phyloP scores from a whole-genome alignment of 1,284 basidiomycete species.

The Kwoniella shivajii region DNA sequence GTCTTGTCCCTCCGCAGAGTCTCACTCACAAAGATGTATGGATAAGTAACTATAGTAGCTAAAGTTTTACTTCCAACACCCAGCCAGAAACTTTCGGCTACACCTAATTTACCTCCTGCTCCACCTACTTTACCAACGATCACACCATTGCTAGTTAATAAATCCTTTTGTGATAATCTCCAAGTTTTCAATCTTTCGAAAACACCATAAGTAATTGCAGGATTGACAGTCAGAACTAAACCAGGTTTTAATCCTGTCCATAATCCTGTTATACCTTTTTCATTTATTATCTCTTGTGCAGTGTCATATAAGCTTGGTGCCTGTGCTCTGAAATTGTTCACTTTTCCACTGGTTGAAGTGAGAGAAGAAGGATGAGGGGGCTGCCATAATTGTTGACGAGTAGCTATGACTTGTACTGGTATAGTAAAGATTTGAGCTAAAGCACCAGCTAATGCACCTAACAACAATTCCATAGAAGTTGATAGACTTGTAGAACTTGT shows the following conservation, averaged over 20 bases:
- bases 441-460: slow-evolving; percentile 90
- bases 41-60: slow-evolving; percentile 80
- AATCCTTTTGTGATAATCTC: slow-evolving; percentile 16
- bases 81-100: slow-evolving; percentile 78
- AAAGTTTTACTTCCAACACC: slow-evolving; percentile 96
- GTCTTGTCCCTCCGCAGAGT: too few relatives aligned
- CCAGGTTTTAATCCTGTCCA: slow-evolving; percentile 94
- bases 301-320: slow-evolving; percentile 61
- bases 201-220: slow-evolving; percentile 96
- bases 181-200: slow-evolving; percentile 83
- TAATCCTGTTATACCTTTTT: slow-evolving; percentile 87
- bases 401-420: slow-evolving; percentile 95
- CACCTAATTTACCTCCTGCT: slow-evolving; percentile 51
- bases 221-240: slow-evolving; percentile 91
- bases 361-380: slow-evolving; percentile 3
- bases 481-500: slow-evolving; percentile 58
- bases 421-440: slow-evolving; percentile 98
- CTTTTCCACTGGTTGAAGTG: not conserved
- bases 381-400: slow-evolving; percentile 87
- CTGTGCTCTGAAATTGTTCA: slow-evolving; percentile 8
- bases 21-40: slow-evolving; percentile 54
- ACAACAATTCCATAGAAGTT: slow-evolving; percentile 77
- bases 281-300: slow-evolving; percentile 82
- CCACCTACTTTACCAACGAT: slow-evolving; percentile 46
- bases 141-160: not conserved